Percentiles rank a stretch among this genome's conserved stretches.
These are phyloP conservation scores for Trametes polyzona DNA, from an alignment of 1,284 basidiomycete genomes.

Conservation along the genomic window DNA sequence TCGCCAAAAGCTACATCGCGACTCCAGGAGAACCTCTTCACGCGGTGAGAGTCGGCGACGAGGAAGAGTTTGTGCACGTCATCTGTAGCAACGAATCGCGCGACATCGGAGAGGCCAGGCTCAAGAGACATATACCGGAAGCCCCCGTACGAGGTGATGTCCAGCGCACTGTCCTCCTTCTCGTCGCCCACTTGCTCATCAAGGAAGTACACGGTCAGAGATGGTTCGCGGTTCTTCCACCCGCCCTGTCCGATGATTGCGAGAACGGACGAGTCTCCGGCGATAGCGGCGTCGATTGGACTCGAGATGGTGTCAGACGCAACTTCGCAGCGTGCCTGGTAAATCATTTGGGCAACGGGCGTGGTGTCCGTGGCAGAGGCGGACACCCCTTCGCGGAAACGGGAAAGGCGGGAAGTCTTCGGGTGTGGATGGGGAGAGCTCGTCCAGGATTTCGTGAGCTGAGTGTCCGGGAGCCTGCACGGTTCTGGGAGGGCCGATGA, in stretches of 20 bases:
- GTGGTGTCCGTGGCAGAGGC: constrained; percentile 24
- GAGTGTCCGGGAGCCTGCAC: constrained; percentile 3
- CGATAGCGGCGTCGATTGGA: too few species aligned
- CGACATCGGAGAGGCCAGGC: constrained; percentile 24
- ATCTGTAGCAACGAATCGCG: constrained; percentile 23
- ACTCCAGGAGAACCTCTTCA: constrained; percentile 28
- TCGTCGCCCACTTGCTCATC: constrained; percentile 14
- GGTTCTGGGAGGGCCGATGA: too few species aligned
- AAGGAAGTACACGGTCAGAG: constrained; percentile 33
- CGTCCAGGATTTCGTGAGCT: constrained; percentile 19
- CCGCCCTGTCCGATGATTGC: constrained; percentile 36
- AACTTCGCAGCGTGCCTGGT: constrained; percentile 44
- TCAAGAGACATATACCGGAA: not conserved
- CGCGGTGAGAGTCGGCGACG: constrained; percentile 26
- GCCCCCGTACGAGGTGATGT: constrained; percentile 1
- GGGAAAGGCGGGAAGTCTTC: constrained; percentile 37
- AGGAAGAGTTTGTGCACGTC: constrained; percentile 21
- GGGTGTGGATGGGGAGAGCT: constrained; percentile 35
- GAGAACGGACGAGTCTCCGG: constrained; percentile 33
- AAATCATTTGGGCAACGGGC: constrained; percentile 36
- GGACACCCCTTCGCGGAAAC: constrained; percentile 34
- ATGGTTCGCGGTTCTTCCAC: constrained; percentile 42
- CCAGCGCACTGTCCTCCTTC: not conserved
- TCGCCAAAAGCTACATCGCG: constrained; percentile 10
- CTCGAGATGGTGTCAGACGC: too few species aligned